A percentile compares a stretch with the other conserved stretches of the same genome.
Conservation (phyloP, 192 early-diverging fungal species). For the Obelidium mucronatum region DNA sequence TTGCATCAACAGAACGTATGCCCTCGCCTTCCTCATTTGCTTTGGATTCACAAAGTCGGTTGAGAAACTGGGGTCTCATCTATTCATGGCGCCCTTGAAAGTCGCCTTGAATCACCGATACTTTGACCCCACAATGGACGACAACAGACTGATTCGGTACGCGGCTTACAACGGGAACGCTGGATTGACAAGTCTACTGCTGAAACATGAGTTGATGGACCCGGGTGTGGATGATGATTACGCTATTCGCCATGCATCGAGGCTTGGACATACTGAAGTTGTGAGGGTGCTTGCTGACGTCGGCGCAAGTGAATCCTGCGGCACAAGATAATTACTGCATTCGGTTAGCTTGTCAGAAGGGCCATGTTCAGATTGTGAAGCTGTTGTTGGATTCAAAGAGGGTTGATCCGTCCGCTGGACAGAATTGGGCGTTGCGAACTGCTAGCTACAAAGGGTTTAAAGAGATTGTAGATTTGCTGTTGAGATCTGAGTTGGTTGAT, state of each 20-base stretch:
- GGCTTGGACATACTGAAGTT: conserved; percentile 7
- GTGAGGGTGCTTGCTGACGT: conserved; percentile 2
- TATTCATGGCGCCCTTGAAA: not conserved
- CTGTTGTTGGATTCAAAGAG: not conserved
- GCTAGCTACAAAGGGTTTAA: conserved; percentile 4
- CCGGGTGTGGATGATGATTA: conserved; percentile 12
- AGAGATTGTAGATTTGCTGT: conserved; percentile 8
- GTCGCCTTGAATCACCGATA: not conserved
- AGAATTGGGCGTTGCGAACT: not conserved
- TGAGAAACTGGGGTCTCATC: not conserved
- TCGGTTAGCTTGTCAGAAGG: conserved; percentile 14
- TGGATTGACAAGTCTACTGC: not conserved
- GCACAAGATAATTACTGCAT: conserved; percentile 5
- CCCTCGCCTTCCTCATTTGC: not conserved
- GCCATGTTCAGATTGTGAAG: conserved; percentile 10
- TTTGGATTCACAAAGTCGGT: conserved; percentile 22
- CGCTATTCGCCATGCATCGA: not conserved
- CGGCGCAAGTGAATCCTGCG: not conserved
- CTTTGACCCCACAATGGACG: conserved; percentile 7
- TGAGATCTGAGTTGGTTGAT: not conserved
- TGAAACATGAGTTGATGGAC: not conserved
- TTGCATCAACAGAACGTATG: conserved; percentile 20
- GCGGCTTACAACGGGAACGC: not conserved
- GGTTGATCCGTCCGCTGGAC: conserved; percentile 2
- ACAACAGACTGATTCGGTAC: not conserved